Conservation (phyloP, 768 basidiomycete species). For the Hericium rajendrae region DNA sequence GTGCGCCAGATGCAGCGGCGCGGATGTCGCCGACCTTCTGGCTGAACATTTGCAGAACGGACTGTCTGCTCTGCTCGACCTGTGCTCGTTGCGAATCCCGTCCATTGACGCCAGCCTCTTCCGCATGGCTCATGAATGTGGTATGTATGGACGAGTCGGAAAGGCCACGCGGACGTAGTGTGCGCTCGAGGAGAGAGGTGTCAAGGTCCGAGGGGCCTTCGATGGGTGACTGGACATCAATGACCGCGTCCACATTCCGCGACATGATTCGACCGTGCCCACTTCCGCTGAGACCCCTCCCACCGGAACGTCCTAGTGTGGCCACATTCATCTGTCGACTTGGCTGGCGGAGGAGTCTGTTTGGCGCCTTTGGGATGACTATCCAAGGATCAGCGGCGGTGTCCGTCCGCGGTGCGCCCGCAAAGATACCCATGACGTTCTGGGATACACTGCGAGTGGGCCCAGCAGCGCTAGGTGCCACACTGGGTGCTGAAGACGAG, state of each 20-base stretch:
- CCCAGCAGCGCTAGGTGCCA: slow-evolving; percentile 23
- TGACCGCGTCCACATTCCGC: slow-evolving; percentile 13
- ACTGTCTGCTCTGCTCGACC: slow-evolving; percentile 15
- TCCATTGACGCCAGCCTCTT: slow-evolving; percentile 15
- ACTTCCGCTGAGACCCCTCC: background rate
- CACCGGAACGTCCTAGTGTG: slow-evolving; percentile 7
- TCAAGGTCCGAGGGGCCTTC: slow-evolving; percentile 34
- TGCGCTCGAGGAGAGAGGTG: slow-evolving; percentile 49
- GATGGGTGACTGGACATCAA: slow-evolving; percentile 20
- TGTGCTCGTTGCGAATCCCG: background rate
- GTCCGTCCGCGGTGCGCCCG: slow-evolving; percentile 60
- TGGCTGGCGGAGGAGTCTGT: slow-evolving; percentile 1
- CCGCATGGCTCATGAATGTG: slow-evolving; percentile 57
- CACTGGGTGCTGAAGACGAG: background rate
- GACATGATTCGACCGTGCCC: background rate
- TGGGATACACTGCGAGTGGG: slow-evolving; percentile 13
- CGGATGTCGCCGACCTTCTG: slow-evolving; percentile 23
- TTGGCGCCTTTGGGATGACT: slow-evolving; percentile 35
- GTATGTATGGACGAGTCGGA: slow-evolving; percentile 91
- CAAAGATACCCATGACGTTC: slow-evolving; percentile 81
- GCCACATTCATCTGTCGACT: slow-evolving; percentile 5
- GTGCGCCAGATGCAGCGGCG: slow-evolving; percentile 18
- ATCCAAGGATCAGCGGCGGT: slow-evolving; percentile 61
- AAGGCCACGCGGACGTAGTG: slow-evolving; percentile 68
- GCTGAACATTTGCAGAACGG: slow-evolving; percentile 24